Evolutionary conservation across 1,284 basidiomycete species (phyloP).

Genomic region (Apiotrichum brassicae): DNA sequence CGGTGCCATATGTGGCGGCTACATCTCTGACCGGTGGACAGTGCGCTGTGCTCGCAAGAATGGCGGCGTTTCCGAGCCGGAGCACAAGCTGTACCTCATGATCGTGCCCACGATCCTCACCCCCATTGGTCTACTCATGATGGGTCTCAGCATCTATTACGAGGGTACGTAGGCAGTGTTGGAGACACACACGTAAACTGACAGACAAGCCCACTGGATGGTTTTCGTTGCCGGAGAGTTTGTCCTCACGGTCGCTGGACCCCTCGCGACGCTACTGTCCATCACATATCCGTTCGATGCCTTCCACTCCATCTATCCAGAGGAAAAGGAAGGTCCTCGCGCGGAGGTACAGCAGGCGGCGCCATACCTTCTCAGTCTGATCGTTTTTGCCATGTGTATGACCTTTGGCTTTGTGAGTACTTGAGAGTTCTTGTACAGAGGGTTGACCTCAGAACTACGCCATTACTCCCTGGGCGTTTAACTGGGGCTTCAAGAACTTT

Average conservation of each 20-base stretch:
- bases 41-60: conserved; percentile 9
- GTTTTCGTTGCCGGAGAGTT: conserved; percentile 23
- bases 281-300: conserved; percentile 20
- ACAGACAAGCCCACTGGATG: conserved; percentile 19
- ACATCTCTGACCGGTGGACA: conserved; percentile 10
- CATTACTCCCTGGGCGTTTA: conserved; percentile 23
- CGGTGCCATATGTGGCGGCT: conserved; percentile 14
- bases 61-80: conserved; percentile 20
- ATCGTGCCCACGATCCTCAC: conserved; percentile 13
- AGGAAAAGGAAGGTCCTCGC: conserved; percentile 10
- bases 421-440: too few species aligned
- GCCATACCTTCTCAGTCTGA: conserved; percentile 20
- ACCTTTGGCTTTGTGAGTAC: conserved; percentile 4
- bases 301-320: conserved; percentile 9
- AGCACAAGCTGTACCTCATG: conserved; percentile 19
- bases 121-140: conserved; percentile 21
- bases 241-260: conserved; percentile 19
- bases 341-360: conserved; percentile 9
- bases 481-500: conserved; percentile 17
- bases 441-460: conserved; percentile 16
- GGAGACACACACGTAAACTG: neutral
- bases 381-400: conserved; percentile 18
- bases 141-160: conserved; percentile 21
- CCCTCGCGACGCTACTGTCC: conserved; percentile 17
- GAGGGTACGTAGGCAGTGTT: conserved; percentile 16